Evolutionary conservation across 2,329 filamentous ascomycete genomes (phyloP), one percentile per base, ranked within the genome.

Genomic region (Ophiocordyceps unilateralis): DNA sequence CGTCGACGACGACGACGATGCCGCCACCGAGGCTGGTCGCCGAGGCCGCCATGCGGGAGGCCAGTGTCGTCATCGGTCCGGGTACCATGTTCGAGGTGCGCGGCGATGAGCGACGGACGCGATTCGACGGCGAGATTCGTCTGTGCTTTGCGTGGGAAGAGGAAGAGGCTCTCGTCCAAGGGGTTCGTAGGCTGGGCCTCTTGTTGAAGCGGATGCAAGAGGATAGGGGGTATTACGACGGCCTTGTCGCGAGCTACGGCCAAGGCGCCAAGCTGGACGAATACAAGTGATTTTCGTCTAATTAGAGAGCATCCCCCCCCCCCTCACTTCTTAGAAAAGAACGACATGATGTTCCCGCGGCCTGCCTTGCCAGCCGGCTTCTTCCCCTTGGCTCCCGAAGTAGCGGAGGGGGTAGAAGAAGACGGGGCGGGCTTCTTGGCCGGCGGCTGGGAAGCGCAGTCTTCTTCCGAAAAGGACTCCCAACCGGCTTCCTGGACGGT

Each of bases 341-440:
- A 94, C 1, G 81, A 86, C 81, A 88, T 93, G 55, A 94, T 93
- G 57, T 70, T 93, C 3, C 87, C 86, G 54, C 86, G 81, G 3
- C 74, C 58, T 8, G 62, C 60, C 55, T 85, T 84, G 1, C 66
- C 63, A 1, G 63, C 63, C 19, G 64, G 53, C 55, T 80, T 81
- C 52, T 72, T 78, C 21, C 32, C 32, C 32, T 36, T 36, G 9
- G 67, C 58, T 51, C 71, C 76, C 39, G 56, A 56, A 6, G 63
- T 64, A 45, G 70, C 65, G 12, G 69, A 68, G 20, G 64, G 58
- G 7, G 66, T 61, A 1, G 64, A 65, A 43, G 62, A 49, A 46
- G 62, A 50, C 42, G 61, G 49, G 47, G 76, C 80, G 7, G 66
- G 54, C 54, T 75, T 77, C 55, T 76, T 76, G 46, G 56, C 51